Base-by-base conservation (phyloP, 345 rosid species). In the Populus pruinosa region DNA sequence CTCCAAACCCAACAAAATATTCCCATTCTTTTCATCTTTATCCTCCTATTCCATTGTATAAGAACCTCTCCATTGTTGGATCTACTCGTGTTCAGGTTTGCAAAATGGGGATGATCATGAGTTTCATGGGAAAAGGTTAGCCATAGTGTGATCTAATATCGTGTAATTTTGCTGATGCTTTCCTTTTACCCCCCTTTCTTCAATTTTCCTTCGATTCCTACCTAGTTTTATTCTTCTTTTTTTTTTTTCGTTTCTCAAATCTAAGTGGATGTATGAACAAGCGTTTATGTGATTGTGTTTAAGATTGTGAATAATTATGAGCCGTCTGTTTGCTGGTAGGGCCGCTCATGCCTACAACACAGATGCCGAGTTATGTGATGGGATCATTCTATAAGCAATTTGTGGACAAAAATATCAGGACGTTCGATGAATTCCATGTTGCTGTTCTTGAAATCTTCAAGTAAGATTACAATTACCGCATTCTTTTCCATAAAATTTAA, bases 401-500 rank as follows among this genome's bases (percentile, higher is more conserved):
- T 73, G 80, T 83, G 4, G 82, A 89, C 31, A 81, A 82, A 81
- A 86, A 88, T 56, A 85, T 89, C 85, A 71, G 83, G 17, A 75
- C 64, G 81, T 90, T 89, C 25, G 88, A 92, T 7, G 92, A 87
- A 5, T 95, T 95, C 82, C 98, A 91, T 68, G 53, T 80, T 21
- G 93, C 94, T 75, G 82, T 95, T 82, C 91, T 93, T 33, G 92
- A 95, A 67, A 87, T 93, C 66, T 90, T 93, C 76, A 93, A 64
- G 98, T 95, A 89, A 85, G 84, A 11, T 33, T 29, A 21, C 59
- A 53, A 5, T 53, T 53, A 20, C 20, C 20, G 23, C 23, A 6
- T 17, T 50, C 2, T 47, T 20, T 4, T 53, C 18, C 23, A 53
- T 53, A 20, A 17, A 2, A 20, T 53, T 9, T 53, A 0, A 53